These are phyloP conservation scores for Telfairia occidentalis DNA, from an alignment of 331 rosid genomes.

Conservation along the genomic window DNA sequence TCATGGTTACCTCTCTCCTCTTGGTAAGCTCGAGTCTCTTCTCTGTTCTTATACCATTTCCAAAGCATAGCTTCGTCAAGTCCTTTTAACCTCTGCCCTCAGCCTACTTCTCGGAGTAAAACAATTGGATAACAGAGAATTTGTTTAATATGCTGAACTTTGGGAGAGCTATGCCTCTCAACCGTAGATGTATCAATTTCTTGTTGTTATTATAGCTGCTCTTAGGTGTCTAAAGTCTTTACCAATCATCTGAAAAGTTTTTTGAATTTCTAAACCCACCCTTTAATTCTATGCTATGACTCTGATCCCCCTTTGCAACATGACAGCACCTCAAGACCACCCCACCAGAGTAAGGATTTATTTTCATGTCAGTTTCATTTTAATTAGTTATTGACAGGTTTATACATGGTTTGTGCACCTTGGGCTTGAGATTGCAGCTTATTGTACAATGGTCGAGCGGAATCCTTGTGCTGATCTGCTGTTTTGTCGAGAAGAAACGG, in stretches of 20 bases:
- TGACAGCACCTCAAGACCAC: slow-evolving; percentile 15
- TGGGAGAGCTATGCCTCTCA: neutral
- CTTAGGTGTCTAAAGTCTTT: neutral
- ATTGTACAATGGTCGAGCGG: slow-evolving; percentile 97
- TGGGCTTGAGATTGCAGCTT: slow-evolving; percentile 99
- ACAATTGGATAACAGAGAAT: neutral
- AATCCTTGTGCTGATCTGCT: slow-evolving; percentile 74
- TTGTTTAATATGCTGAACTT: neutral
- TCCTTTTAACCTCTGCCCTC: slow-evolving; percentile 1
- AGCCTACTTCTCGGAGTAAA: neutral
- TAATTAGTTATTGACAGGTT: slow-evolving; percentile 76
- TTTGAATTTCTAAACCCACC: neutral
- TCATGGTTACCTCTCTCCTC: slow-evolving; percentile 85
- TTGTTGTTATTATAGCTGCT: neutral
- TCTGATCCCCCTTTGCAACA: slow-evolving; percentile 18
- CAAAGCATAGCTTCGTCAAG: neutral
- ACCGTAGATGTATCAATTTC: neutral
- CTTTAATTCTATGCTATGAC: slow-evolving; percentile 1
- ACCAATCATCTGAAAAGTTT: neutral
- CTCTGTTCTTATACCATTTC: neutral
- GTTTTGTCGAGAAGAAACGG: slow-evolving; percentile 71
- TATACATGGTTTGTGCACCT: slow-evolving; percentile 66
- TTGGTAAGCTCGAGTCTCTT: slow-evolving; percentile 62
- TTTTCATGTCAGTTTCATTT: slow-evolving; percentile 64
- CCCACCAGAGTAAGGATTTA: slow-evolving; percentile 35